These are phyloP conservation scores for Ganoderma resinaceum DNA, from an alignment of 1,284 basidiomycete species.

Conservation along the genomic window DNA sequence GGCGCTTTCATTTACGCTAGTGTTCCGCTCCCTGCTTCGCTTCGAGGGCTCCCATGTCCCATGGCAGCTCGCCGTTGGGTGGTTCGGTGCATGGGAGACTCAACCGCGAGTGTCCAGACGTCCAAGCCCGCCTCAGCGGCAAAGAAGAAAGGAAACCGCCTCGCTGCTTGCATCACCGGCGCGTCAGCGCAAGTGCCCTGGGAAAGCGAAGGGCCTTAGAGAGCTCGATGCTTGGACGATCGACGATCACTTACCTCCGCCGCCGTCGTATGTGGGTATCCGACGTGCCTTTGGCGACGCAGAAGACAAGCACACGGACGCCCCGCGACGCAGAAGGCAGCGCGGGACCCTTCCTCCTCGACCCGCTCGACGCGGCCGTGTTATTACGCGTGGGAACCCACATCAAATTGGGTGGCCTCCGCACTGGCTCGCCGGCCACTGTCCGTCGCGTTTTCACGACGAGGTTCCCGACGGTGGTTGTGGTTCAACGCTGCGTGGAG, in stretches of 20 bases:
- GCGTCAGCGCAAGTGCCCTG: not conserved
- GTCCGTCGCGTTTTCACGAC: not conserved
- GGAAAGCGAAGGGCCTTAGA: not conserved
- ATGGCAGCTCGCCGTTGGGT: not conserved
- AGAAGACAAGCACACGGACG: no score
- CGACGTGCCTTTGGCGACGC: not conserved
- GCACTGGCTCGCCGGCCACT: not conserved
- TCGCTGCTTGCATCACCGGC: not conserved
- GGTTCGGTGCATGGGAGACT: not conserved
- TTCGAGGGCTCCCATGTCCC: slow-evolving; percentile 2
- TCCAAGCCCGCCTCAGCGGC: not conserved
- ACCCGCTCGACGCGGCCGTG: not conserved
- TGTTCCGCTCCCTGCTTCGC: not conserved
- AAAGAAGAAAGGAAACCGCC: not conserved
- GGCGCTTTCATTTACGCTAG: not conserved
- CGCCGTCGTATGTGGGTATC: not conserved
- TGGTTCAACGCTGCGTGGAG: no score
- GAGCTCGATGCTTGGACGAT: not conserved
- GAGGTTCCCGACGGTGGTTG: no score
- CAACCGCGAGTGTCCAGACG: not conserved
- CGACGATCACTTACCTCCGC: not conserved
- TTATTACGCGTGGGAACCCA: not conserved
- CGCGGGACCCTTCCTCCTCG: not conserved
- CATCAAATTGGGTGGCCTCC: not conserved
- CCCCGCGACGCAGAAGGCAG: not conserved